Evolutionary conservation across 805 yeast genomes (phyloP), one percentile per base, ranked within the genome.

Genomic region (Brettanomyces sp.): DNA sequence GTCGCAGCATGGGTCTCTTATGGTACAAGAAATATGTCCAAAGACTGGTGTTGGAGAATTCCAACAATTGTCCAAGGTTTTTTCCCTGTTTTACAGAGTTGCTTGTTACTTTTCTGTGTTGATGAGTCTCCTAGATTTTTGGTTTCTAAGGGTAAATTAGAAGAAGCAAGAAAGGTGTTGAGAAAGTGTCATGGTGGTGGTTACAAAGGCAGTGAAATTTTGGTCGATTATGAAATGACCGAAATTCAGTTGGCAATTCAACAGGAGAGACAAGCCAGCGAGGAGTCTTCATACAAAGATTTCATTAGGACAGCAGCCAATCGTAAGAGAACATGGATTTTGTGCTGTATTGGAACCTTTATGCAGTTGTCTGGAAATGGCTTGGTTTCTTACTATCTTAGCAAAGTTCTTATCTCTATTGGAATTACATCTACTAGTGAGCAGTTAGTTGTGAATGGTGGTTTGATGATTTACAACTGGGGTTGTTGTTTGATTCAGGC

Each of bases 151-250:
- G 73, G 73, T n/a, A 59, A 56, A 41, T 42, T 50, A 12, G 70
- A 63, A 3, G 50, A 66, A 45, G 73, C 73, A 21, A 53, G 67
- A 51, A 59, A 65, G 39, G 57, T 74, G 36, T 60, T 77, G 51
- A 80, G 82, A 25, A 73, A 59, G 53, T 73, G 80, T 41, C 82
- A 82, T 70, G 79, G 75, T 59, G 70, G 74, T 37, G 54, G 71
- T 5, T 41, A 41, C 28, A 28, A 32, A 23, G 43, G 43, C 7
- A 24, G 37, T 32, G 43, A 41, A 5, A 13, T 18, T 9, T 24
- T 41, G 6, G 45, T 42, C 13, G 39, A 34, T n/a, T 36, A 42
- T 25, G 40, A 42, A 14, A n/a, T 42, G 40, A 35, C 45, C 2
- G 45, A 42, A 24, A 42, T 42, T 32, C 34, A 42, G 32, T 36